Conservation (phyloP, 2,329 filamentous ascomycete genomes). For the Penicillium brasilianum region DNA sequence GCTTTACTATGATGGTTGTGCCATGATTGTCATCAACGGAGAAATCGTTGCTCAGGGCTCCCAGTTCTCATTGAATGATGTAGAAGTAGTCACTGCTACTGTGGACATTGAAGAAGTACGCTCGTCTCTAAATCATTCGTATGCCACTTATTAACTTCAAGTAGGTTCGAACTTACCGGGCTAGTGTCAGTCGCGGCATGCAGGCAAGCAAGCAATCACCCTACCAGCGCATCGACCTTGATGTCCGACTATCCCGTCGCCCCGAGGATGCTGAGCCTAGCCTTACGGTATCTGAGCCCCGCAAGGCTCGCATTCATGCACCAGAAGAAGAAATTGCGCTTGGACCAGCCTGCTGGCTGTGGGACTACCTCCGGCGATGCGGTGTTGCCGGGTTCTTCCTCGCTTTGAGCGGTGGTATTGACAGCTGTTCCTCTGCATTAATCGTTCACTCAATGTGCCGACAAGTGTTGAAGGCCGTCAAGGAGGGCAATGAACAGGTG, state of each 20-base stretch:
- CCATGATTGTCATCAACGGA: constrained; percentile 68
- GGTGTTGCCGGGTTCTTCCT: constrained; percentile 47
- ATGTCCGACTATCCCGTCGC: constrained; percentile 41
- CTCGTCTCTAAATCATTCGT: constrained; percentile 43
- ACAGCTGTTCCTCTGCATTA: constrained; percentile 45
- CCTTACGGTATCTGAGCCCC: constrained; percentile 52
- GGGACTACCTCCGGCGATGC: constrained; percentile 48
- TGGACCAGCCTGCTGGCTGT: constrained; percentile 69
- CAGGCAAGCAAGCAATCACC: constrained; percentile 41
- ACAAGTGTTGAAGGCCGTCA: constrained; percentile 43
- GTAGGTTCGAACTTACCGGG: constrained; percentile 45
- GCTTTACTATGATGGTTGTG: constrained; percentile 67
- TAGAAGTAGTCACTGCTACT: constrained; percentile 69
- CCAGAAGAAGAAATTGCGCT: constrained; percentile 72
- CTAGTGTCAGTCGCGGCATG: constrained; percentile 37
- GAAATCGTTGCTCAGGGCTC: constrained; percentile 68
- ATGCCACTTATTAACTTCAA: background rate
- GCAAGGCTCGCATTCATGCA: constrained; percentile 59
- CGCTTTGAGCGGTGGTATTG: constrained; percentile 48
- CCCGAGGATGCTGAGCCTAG: constrained; percentile 51
- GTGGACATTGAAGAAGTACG: constrained; percentile 75
- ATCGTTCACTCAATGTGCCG: constrained; percentile 50
- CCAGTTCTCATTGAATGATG: constrained; percentile 68
- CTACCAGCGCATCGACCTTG: constrained; percentile 45
- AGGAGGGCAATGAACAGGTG: constrained; percentile 53